Conservation (phyloP, 768 basidiomycete genomes). For the Tulasnella sp. region DNA sequence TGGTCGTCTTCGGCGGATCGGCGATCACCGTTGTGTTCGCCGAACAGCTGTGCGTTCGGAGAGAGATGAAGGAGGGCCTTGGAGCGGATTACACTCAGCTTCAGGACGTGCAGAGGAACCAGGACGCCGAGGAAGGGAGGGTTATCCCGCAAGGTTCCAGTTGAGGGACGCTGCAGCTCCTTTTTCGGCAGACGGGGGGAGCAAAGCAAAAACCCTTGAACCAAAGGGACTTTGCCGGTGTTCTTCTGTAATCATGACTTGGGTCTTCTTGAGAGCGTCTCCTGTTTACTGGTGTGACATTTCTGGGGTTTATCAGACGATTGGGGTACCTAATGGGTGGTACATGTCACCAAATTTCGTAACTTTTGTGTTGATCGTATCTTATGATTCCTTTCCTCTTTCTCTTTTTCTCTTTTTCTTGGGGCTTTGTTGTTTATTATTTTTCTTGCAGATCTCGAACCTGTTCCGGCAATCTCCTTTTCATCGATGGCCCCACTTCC, state of each 20-base stretch:
- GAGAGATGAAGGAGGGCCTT: conserved; percentile 86
- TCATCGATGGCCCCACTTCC: neutral
- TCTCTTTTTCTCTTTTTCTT: neutral
- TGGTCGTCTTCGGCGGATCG: conserved; percentile 65
- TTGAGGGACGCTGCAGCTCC: neutral
- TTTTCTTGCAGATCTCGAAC: neutral
- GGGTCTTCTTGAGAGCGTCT: neutral
- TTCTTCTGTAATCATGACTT: neutral
- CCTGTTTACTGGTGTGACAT: too few relatives aligned
- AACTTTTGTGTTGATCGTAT: neutral
- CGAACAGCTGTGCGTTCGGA: conserved; percentile 85
- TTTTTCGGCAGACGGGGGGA: too few relatives aligned
- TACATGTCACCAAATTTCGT: neutral
- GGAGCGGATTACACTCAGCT: conserved; percentile 23
- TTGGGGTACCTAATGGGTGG: neutral
- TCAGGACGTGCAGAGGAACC: neutral
- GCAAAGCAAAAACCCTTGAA: neutral
- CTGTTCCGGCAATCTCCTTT: neutral
- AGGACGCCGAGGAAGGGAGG: conserved; percentile 19
- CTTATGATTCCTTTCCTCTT: neutral
- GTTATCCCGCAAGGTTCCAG: neutral
- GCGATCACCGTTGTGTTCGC: conserved; percentile 72
- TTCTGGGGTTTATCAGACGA: neutral
- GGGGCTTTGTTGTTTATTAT: too few relatives aligned
- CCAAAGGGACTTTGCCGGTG: neutral